Base-by-base conservation (phyloP, 2,329 filamentous ascomycete species). In the Nigrograna mackinnonii region DNA sequence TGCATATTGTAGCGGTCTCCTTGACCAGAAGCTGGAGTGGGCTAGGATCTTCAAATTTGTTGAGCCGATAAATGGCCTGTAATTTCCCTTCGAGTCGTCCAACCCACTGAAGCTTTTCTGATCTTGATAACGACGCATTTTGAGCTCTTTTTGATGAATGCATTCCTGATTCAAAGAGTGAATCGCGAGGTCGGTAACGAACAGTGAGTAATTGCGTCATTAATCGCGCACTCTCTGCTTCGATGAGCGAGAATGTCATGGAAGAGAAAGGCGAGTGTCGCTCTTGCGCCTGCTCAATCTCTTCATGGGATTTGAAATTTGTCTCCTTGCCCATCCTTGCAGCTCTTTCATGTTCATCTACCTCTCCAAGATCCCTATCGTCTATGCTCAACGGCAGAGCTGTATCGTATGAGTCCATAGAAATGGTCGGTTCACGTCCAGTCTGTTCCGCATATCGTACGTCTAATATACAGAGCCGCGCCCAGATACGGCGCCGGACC, bases 401-500 rank as follows among this genome's bases (percentile, higher is more conserved):
- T 0, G 86, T 88, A 54, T 89, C 85, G 60, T 86, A 89, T 55
- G 89, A 85, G 14, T 87, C 84, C 30, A 77, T 73, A 17, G 83
- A 77, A 40, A 90, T 87, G 35, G 79, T 77, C 1, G 85, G 84
- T 31, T 83, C 76, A 5, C 85, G 85, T 0, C 86, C 86, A 50
- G 87, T 84, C 2, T 83, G 79, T 66, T 89, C 86, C 51, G 83
- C 86, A 2, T 85, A 87, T 36, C 85, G 76, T 43, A 87, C 80
- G 60, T 89, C 86, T 7, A 90, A 73, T 58, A 87, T 86, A 64
- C 85, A 88, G 9, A 90, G 71, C 54, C 89, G 85, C 57, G 88
- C 84, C 86, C 86, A 89, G 16, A 89, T 74, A 36, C 89, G 70
- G 3, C 86, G 79, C 6, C 86, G 79, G 2, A 87, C 75, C 41